Evolutionary conservation across 2,329 filamentous ascomycete genomes (phyloP).

Genomic region (Chaetomiaceae sp.): DNA sequence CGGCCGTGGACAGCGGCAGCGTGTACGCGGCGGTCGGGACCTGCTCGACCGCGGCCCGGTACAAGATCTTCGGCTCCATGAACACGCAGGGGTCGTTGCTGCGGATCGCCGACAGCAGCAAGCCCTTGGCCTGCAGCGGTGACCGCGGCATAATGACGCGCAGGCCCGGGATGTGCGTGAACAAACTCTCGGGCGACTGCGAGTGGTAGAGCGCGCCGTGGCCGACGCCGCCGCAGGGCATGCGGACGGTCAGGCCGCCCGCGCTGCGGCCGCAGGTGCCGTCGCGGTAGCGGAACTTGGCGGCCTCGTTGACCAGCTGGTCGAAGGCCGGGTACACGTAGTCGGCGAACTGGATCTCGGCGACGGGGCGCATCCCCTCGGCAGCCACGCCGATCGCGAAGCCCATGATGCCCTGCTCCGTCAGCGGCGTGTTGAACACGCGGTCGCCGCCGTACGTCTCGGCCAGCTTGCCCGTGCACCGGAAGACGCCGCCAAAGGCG

Average conservation of each 20-base stretch:
- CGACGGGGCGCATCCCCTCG: conserved; percentile 86
- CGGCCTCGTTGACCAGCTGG: conserved; percentile 88
- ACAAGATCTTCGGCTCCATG: conserved; percentile 90
- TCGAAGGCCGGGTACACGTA: conserved; percentile 92
- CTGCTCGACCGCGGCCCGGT: conserved; percentile 85
- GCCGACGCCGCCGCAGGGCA: conserved; percentile 85
- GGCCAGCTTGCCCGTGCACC: conserved; percentile 85
- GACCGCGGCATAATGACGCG: conserved; percentile 81
- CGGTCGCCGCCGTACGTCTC: conserved; percentile 81
- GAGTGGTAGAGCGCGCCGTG: conserved; percentile 86
- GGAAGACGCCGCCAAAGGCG: conserved; percentile 92
- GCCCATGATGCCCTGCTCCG: conserved; percentile 89
- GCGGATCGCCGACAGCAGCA: conserved; percentile 70
- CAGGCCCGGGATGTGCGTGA: conserved; percentile 80
- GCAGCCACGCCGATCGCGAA: conserved; percentile 88
- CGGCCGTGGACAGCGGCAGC: conserved; percentile 80
- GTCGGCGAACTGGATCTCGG: conserved; percentile 94
- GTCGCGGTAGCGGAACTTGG: conserved; percentile 78
- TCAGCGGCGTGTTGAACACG: conserved; percentile 94
- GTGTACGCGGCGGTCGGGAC: conserved; percentile 75
- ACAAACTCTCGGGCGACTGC: conserved; percentile 82
- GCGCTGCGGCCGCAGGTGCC: conserved; percentile 51
- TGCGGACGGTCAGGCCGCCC: conserved; percentile 78
- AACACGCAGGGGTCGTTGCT: conserved; percentile 85
- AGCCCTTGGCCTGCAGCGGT: conserved; percentile 80